phyloP scores from a whole-genome alignment of 352 stramenopile genomes.

The Phytopythium cucurbitacearum region DNA sequence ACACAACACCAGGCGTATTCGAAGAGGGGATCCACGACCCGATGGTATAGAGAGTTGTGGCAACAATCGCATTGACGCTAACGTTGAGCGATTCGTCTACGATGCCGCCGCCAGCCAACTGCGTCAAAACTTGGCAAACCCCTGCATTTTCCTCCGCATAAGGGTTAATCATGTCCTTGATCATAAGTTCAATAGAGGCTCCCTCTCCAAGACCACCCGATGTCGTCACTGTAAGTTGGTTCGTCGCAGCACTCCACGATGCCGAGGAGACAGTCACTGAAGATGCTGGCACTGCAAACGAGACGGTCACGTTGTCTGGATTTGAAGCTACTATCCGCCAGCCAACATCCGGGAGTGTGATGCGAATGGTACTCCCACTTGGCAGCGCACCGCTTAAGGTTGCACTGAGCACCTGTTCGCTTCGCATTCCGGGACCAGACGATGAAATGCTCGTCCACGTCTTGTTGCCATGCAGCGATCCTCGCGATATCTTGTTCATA shows the following conservation, averaged over 20 bases:
- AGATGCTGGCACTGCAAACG: constrained; percentile 24
- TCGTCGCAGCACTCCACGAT: constrained; percentile 21
- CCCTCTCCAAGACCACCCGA: constrained; percentile 31
- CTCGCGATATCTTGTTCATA: constrained; percentile 33
- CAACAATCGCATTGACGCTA: constrained; percentile 35
- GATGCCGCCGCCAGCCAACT: constrained; percentile 31
- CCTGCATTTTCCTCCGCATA: constrained; percentile 20
- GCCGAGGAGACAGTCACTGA: constrained; percentile 26
- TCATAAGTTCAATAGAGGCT: constrained; percentile 26
- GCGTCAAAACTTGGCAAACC: constrained; percentile 25
- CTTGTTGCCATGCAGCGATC: constrained; percentile 26
- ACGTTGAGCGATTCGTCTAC: constrained; percentile 47
- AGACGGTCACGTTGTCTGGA: constrained; percentile 8
- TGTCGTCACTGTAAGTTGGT: constrained; percentile 31
- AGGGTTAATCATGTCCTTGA: constrained; percentile 53
- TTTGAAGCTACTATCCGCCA: constrained; percentile 25
- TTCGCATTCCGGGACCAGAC: constrained; percentile 46
- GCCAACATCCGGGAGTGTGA: constrained; percentile 29
- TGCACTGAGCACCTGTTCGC: constrained; percentile 38
- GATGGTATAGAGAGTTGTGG: constrained; percentile 13
- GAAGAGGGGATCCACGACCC: constrained; percentile 34
- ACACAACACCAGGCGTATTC: constrained; percentile 41
- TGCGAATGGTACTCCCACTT: constrained; percentile 39
- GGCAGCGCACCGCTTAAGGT: constrained; percentile 44
- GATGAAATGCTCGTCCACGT: constrained; percentile 31